Conservation (phyloP, 2,329 filamentous ascomycete genomes). For the Xylariaceae sp. region DNA sequence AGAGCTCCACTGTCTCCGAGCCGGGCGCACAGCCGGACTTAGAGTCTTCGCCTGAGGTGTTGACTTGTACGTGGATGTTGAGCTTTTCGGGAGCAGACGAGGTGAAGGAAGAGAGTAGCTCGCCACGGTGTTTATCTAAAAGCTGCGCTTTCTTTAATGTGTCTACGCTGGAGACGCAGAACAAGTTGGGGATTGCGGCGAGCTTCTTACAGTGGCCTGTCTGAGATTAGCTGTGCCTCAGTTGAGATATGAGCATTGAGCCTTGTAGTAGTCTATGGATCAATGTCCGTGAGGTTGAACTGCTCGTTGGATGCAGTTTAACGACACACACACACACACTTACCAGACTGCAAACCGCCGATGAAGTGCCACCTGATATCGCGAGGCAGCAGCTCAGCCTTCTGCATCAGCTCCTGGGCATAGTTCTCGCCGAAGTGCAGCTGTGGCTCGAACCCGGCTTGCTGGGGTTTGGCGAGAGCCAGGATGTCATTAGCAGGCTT, state of each 20-base stretch:
- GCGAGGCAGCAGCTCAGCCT: slow-evolving; percentile 73
- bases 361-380: slow-evolving; percentile 95
- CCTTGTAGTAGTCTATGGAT: no score
- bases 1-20: slow-evolving; percentile 60
- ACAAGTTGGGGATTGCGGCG: slow-evolving; percentile 83
- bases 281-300: no score
- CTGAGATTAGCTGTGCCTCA: background rate
- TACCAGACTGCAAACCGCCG: slow-evolving; percentile 79
- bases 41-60: slow-evolving; percentile 82
- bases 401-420: slow-evolving; percentile 82
- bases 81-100: slow-evolving; percentile 42
- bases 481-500: slow-evolving; percentile 92
- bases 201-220: slow-evolving; percentile 85
- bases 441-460: slow-evolving; percentile 52
- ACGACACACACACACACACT: slow-evolving; percentile 20
- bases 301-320: background rate
- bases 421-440: slow-evolving; percentile 97
- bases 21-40: slow-evolving; percentile 81
- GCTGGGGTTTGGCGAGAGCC: slow-evolving; percentile 64
- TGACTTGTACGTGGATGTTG: slow-evolving; percentile 86
- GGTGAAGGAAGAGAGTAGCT: slow-evolving; percentile 43
- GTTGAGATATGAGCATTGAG: no score
- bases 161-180: slow-evolving; percentile 89
- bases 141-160: slow-evolving; percentile 80
- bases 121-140: slow-evolving; percentile 72